Base-by-base conservation (phyloP, 2,329 filamentous ascomycete genomes). In the Cordyceps cicadae region DNA sequence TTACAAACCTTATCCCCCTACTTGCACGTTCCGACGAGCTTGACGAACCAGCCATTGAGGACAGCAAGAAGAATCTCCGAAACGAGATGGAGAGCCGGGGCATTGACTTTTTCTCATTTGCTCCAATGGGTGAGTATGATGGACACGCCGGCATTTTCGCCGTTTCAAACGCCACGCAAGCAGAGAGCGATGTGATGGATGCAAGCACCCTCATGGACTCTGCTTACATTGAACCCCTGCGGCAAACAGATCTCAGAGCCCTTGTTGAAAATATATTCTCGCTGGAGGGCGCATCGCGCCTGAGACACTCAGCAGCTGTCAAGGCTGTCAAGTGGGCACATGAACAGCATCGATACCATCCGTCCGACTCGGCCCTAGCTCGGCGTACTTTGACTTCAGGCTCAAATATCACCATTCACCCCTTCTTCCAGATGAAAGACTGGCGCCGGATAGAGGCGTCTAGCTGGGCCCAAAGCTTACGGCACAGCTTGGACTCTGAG, bases 191-290 rank as follows among this genome's bases (percentile, higher is more conserved):
- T 45, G 85, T 82, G 49, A 95, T 97, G 87, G 93, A 97, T 71
- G 93, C 92, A 19, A 96, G 91, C 68, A 79, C 96, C 0, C 81
- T 97, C 19, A 97, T 97, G 93, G 92, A 87, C 60, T 87, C 92
- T 1, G 89, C 94, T 67, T 97, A 97, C 70, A 78, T 94, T 15
- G 87, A 90, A 63, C 93, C 93, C 1, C 79, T 97, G 5, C 75
- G 89, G 3, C 74, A 83, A 0, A 94, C 91, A 9, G 92, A 97
- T 48, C 82, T 97, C 2, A 68, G 73, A 5, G 72, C 76, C 9
- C 78, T 97, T 1, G 82, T 96, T n/a, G 77, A 85, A 9, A 83
- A 84, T 19, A 76, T 97, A 0, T 92, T 97, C 67, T 87, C 91
- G 51, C 81, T 82, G 4, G 87, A 93, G 51, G 92, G 89, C 41